Base-by-base conservation (phyloP, 1,284 basidiomycete species). In the Leccinum subrobustum region DNA sequence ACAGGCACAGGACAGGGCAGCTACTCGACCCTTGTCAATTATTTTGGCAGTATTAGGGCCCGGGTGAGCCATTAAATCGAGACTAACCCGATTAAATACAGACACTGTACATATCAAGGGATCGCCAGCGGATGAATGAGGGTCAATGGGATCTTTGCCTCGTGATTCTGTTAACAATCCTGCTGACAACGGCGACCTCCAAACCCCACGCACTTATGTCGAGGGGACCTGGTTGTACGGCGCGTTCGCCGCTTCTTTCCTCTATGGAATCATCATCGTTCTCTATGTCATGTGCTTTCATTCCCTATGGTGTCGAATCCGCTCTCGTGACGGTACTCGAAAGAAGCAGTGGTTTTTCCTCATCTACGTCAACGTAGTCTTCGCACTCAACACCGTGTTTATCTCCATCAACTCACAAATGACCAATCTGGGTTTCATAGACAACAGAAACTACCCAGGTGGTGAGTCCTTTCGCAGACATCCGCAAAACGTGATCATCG, bases 401-500 rank as follows among this genome's bases (percentile, higher is more conserved):
- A 61, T 73, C 27, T 63, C 58, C 2, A 25, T 60, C 62, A 71
- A 71, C 29, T 52, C 64, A 1, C 56, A 68, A 16, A 70, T 76
- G 51, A 72, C 68, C 18, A 68, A 76, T 50, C 60, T 71, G 9
- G 68, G 68, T 39, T 78, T 75, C 64, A 73, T 79, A 56, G 66
- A 74, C 51, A 47, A 77, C 27, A 71, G 76, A 25, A 65, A 71
- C 31, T 76, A 70, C 50, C 76, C 76, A 2, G 77, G 76, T 14
- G 76, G 77, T 67, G 37, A 54, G 63, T 56, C n/a, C 35, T 16
- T 6, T 42, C 47, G 14, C 48, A 20, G 18, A 31, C 16, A 37
- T 18, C 31, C 29, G 3, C 16, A 18, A 18, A 44, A 5, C 9
- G n/a, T 18, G n/a, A 18, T 44, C 42, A 9, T 44, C 5, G 9